phyloP scores from a whole-genome alignment of 140 eudicot species.

The Anethum foeniculum region DNA sequence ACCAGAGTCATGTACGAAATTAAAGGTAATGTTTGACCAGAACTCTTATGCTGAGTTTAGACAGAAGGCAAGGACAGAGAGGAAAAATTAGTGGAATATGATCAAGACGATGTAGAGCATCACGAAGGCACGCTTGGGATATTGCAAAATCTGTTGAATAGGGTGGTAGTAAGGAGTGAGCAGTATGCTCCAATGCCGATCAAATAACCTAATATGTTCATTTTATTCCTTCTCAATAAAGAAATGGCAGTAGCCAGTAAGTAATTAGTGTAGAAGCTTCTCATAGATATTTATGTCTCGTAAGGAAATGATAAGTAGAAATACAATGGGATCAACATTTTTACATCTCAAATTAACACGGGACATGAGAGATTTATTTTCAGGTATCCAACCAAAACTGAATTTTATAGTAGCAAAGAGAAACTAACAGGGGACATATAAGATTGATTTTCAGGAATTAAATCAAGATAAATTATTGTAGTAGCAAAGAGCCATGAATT shows the following conservation, averaged over 20 bases:
- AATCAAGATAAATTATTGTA: no score
- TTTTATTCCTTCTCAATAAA: not conserved
- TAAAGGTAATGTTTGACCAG: not conserved
- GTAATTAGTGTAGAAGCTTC: not conserved
- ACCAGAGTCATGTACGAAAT: not conserved
- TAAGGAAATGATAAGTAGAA: not conserved
- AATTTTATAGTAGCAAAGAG: not conserved
- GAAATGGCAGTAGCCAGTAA: not conserved
- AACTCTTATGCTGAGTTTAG: not conserved
- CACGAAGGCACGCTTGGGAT: not conserved
- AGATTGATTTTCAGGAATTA: not conserved
- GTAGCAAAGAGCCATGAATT: not conserved
- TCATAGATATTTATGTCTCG: not conserved
- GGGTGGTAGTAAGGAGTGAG: not conserved
- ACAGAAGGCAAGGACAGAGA: not conserved
- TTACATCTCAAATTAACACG: no score
- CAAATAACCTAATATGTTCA: slow-evolving; percentile 1
- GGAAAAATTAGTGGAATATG: not conserved
- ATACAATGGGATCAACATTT: not conserved
- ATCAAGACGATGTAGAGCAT: not conserved
- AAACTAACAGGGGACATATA: not conserved
- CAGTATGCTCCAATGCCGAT: not conserved
- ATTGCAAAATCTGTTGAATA: not conserved
- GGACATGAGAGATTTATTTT: not conserved
- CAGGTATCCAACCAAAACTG: not conserved